A percentile compares a stretch with the other conserved stretches of the same genome.
phyloP scores from a whole-genome alignment of 2,329 filamentous ascomycete species.

The Westerdykella aurantiaca region DNA sequence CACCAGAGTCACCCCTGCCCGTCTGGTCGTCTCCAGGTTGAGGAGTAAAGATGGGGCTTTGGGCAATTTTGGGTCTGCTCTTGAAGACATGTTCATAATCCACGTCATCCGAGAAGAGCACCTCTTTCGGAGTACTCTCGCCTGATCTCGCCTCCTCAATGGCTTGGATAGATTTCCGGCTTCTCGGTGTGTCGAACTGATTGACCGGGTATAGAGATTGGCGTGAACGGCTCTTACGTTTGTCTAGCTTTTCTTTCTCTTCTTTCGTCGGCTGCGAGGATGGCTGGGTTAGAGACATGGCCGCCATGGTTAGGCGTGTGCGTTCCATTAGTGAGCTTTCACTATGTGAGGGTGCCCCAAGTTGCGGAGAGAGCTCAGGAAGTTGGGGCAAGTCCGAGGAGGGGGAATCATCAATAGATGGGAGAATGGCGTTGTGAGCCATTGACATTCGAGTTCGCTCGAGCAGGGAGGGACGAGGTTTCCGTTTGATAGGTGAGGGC shows the following conservation, averaged over 20 bases:
- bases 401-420: slow-evolving; percentile 11
- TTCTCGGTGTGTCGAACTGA: slow-evolving; percentile 51
- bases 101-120: slow-evolving; percentile 63
- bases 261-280: slow-evolving; percentile 13
- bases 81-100: slow-evolving; percentile 82
- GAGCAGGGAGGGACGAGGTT: slow-evolving; percentile 38
- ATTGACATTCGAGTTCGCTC: slow-evolving; percentile 47
- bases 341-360: not conserved
- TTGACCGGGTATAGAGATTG: slow-evolving; percentile 47
- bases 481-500: slow-evolving; percentile 39
- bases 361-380: slow-evolving; percentile 9
- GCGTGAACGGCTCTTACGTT: slow-evolving; percentile 15
- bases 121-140: slow-evolving; percentile 55
- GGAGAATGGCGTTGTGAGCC: slow-evolving; percentile 14
- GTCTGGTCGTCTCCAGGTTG: slow-evolving; percentile 3
- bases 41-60: slow-evolving; percentile 56
- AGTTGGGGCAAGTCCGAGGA: slow-evolving; percentile 11
- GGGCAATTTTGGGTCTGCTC: slow-evolving; percentile 72
- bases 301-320: slow-evolving; percentile 73
- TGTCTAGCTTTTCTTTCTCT: slow-evolving; percentile 12
- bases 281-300: slow-evolving; percentile 41
- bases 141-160: slow-evolving; percentile 17
- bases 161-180: slow-evolving; percentile 19
- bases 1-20: slow-evolving; percentile 5
- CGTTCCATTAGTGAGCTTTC: slow-evolving; percentile 51